Base-by-base conservation (phyloP, 176 grass and related monocot genomes). In the Avena sativa region DNA sequence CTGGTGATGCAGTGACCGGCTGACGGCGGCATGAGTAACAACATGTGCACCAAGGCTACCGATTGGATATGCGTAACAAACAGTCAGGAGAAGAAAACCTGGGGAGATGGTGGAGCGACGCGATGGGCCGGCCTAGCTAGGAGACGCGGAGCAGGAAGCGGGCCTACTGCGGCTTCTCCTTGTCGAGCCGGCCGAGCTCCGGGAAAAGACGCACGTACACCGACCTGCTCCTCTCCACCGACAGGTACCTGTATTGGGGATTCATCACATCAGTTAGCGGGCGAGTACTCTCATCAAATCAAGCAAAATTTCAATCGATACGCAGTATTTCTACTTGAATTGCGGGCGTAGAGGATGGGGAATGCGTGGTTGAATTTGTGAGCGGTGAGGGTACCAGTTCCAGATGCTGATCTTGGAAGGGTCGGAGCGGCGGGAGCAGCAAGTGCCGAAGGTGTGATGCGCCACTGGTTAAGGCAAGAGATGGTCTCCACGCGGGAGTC, bases 401-500 rank as follows among this genome's bases (percentile, higher is more conserved):
- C 97, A 96, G 86, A 96, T 90, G 87, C 97, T 94, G 40, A 99
- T 83, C 87, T 81, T 96, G 90, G 96, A 96, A 48, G 94, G 73
- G 61, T 99, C 94, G 17, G 97, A 94, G 46, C 97, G 94, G 38
- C 97, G 93, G 86, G 91, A 94, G 43, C 94, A 93, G 81, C 89
- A 93, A 49, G 90, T 94, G 4, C 97, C 97, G 53, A 96, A 94
- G 89, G 75, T 91, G 26, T 99, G 65, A 99, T 87, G 83, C 92
- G 84, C 97, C 97, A 94, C 87, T 98, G 94, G 48, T 90, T 94
- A 48, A 99, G 76, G 48, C 92, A 85, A 57, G 94, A 92, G 85
- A 99, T 99, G 74, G 92, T 94, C 79, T 99, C 97, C 87, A 99
- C 92, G 74, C 80, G 90, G 19, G 93, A 91, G 46, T 98, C 97